Percentiles rank a stretch among this genome's conserved stretches.
These are phyloP conservation scores for Monosporozyma aerobia DNA, from an alignment of 805 yeast genomes.

Conservation along the genomic window DNA sequence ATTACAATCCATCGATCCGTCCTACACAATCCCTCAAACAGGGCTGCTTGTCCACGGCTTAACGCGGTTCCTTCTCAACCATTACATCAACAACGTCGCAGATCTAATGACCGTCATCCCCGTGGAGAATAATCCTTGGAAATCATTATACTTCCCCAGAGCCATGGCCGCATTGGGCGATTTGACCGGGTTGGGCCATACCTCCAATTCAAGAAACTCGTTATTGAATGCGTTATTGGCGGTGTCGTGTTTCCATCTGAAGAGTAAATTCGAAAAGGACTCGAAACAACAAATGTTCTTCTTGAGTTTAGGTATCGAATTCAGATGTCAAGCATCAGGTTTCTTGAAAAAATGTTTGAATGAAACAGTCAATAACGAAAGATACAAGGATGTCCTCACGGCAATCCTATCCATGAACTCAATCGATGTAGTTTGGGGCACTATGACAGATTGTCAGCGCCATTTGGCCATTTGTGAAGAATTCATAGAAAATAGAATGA, in stretches of 20 bases:
- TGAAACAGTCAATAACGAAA: conserved; percentile 45
- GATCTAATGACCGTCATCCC: conserved; percentile 69
- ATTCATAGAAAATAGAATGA: conserved; percentile 62
- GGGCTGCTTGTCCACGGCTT: conserved; percentile 60
- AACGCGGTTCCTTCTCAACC: conserved; percentile 60
- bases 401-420: conserved; percentile 82
- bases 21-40: conserved; percentile 43
- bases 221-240: conserved; percentile 71
- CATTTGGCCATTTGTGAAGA: conserved; percentile 71
- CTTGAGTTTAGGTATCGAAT: conserved; percentile 60
- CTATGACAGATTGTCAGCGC: conserved; percentile 74
- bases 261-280: conserved; percentile 58
- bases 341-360: conserved; percentile 53
- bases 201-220: conserved; percentile 70
- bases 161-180: conserved; percentile 81
- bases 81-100: conserved; percentile 68
- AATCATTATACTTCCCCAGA: conserved; percentile 73
- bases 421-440: conserved; percentile 84
- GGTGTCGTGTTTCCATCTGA: conserved; percentile 72
- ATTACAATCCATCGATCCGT: conserved; percentile 10
- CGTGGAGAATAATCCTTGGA: conserved; percentile 71
- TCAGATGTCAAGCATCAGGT: conserved; percentile 64
- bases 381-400: conserved; percentile 74
- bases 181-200: conserved; percentile 58
- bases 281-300: conserved; percentile 63